Evolutionary conservation across 1,284 basidiomycete genomes (phyloP).

Genomic region (Taiwanofungus camphoratus): DNA sequence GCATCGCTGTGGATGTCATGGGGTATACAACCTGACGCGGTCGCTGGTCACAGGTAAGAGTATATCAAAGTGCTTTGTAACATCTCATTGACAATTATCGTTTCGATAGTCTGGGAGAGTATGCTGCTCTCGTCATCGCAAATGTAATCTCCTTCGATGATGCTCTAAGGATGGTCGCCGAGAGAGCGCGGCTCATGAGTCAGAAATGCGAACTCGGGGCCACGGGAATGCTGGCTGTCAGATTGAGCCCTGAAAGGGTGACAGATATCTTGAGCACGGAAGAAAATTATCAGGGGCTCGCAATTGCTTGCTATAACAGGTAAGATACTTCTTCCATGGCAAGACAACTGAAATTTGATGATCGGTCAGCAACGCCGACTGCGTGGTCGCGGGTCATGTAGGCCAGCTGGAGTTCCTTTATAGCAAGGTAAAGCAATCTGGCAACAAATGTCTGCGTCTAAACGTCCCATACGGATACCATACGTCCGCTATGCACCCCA

Average conservation of each 20-base stretch:
- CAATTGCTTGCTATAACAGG: slow-evolving; percentile 57
- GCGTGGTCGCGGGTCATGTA: slow-evolving; percentile 51
- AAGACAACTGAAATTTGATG: not conserved
- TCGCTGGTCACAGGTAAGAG: slow-evolving; percentile 64
- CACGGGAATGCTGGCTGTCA: slow-evolving; percentile 59
- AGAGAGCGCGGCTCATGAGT: slow-evolving; percentile 49
- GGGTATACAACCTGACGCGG: slow-evolving; percentile 51
- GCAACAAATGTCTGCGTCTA: slow-evolving; percentile 39
- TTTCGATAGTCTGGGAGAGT: slow-evolving; percentile 57
- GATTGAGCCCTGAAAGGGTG: slow-evolving; percentile 32
- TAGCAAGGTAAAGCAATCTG: slow-evolving; percentile 32
- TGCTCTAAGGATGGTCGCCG: slow-evolving; percentile 53
- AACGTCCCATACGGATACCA: slow-evolving; percentile 60
- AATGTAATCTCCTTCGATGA: slow-evolving; percentile 48
- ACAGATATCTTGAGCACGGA: slow-evolving; percentile 31
- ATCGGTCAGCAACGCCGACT: slow-evolving; percentile 37
- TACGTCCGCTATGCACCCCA: slow-evolving; percentile 52
- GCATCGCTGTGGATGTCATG: slow-evolving; percentile 57
- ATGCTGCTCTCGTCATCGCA: slow-evolving; percentile 56
- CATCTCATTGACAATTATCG: not conserved
- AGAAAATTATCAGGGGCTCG: slow-evolving; percentile 31
- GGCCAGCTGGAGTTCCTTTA: slow-evolving; percentile 39
- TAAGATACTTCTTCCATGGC: slow-evolving; percentile 5
- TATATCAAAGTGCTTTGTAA: not conserved
- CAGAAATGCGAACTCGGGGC: slow-evolving; percentile 36